Percentiles rank a stretch among this genome's conserved stretches.
Conservation (phyloP, 345 rosid genomes). For the Salix dunnii region DNA sequence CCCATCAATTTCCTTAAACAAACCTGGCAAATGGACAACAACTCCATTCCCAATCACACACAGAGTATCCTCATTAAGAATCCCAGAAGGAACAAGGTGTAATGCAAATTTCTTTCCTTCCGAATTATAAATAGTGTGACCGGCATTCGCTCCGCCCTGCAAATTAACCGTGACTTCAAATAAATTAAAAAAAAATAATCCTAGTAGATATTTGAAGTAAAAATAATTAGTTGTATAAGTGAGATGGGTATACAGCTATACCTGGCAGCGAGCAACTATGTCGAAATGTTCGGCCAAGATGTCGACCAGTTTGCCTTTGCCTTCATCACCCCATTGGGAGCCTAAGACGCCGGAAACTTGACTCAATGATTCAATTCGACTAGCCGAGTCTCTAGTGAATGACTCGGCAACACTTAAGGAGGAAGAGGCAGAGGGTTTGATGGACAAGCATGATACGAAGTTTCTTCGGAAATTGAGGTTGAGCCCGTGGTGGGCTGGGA, state of each 20-base stretch:
- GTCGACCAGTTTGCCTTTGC: constrained; percentile 97
- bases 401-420: constrained; percentile 49
- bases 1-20: constrained; percentile 84
- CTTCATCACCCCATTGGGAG: constrained; percentile 97
- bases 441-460: constrained; percentile 16
- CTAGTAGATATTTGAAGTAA: not conserved
- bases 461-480: not conserved
- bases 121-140: constrained; percentile 91
- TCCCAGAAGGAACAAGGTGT: constrained; percentile 95
- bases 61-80: constrained; percentile 75
- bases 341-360: constrained; percentile 93
- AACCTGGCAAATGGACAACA: constrained; percentile 83
- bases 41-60: constrained; percentile 96
- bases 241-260: constrained; percentile 4
- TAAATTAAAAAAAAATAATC: not conserved
- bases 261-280: constrained; percentile 98
- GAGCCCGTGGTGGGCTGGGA: not conserved
- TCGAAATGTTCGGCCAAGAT: constrained; percentile 84
- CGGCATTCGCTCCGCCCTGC: constrained; percentile 99
- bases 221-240: not conserved
- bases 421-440: constrained; percentile 28
- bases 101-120: constrained; percentile 95
- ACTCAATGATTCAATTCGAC: constrained; percentile 64
- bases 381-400: constrained; percentile 30
- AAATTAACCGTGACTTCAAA: not conserved